Base-by-base conservation (phyloP, 768 basidiomycete genomes). In the Gymnopilus dilepis region DNA sequence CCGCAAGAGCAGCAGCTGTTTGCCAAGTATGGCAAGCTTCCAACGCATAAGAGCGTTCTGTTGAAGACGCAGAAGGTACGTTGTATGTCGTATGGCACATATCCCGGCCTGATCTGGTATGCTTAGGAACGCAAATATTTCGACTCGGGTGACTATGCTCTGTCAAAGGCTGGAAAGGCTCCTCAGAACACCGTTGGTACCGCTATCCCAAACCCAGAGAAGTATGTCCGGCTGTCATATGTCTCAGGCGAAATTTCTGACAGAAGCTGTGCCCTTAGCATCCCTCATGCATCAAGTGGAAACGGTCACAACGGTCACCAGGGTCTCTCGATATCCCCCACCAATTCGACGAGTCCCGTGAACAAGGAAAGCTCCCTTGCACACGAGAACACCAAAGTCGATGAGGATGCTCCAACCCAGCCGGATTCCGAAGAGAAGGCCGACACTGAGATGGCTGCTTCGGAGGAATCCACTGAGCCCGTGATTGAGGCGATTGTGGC, bases 101-200 rank as follows among this genome's bases (percentile, higher is more conserved):
- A 59, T 55, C 37, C 26, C 58, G 63, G 53, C 63, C 42, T 58
- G 43, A 61, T 54, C 51, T 66, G 37, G 57, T 59, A 64, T 70
- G 59, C 55, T 37, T 67, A 98, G 96, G 97, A 99, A 72, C 92
- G 97, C 70, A 99, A 99, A 78, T 99, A 95, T 80, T 99, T 99
- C 75, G 97, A 99, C 78, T 99, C 97, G 58, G 97, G 97, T 60
- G 97, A 99, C 75, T 99, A 99, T 72, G 96, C 96, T 30, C 82
- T 99, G 66, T 95, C 94, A 53, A 98, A 99, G 76, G 97, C 97
- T 2, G 92, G 97, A 26, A 89, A 91, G 48, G 83, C 90, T n/a
- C 89, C 93, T 50, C 92, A 94, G 74, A 92, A 84, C 65, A 83
- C 87, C 2, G 94, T 98, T 58, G 97, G 97, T 28, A 99, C 96